phyloP scores from a whole-genome alignment of 1,284 basidiomycete genomes.

The Fomitopsis schrenkii region DNA sequence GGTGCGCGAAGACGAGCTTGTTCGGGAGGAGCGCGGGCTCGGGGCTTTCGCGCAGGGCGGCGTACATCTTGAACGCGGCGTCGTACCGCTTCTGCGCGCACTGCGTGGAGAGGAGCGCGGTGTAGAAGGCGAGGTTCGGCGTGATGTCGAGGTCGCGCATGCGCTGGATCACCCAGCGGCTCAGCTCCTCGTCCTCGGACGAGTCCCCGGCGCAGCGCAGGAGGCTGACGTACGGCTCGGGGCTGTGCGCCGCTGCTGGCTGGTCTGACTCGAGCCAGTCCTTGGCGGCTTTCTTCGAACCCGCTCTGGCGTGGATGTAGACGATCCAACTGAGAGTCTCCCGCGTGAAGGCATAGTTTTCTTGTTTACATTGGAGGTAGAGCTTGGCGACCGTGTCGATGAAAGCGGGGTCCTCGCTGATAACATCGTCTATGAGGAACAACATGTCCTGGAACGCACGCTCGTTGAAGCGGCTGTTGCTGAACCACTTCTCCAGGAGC shows the following conservation, averaged over 20 bases:
- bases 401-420: slow-evolving; percentile 25
- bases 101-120: slow-evolving; percentile 40
- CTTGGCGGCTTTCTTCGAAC: slow-evolving; percentile 30
- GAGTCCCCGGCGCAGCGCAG: slow-evolving; percentile 31
- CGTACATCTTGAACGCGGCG: slow-evolving; percentile 42
- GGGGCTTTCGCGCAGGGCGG: slow-evolving; percentile 30
- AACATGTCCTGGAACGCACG: slow-evolving; percentile 36
- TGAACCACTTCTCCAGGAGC: slow-evolving; percentile 24
- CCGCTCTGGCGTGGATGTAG: slow-evolving; percentile 30
- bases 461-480: slow-evolving; percentile 33
- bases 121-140: slow-evolving; percentile 40
- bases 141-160: slow-evolving; percentile 36
- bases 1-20: slow-evolving; percentile 38
- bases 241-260: slow-evolving; percentile 7
- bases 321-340: slow-evolving; percentile 35
- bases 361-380: slow-evolving; percentile 29
- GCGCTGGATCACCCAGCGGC: slow-evolving; percentile 33
- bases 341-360: slow-evolving; percentile 29
- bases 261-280: slow-evolving; percentile 28
- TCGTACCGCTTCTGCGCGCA: slow-evolving; percentile 28
- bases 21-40: slow-evolving; percentile 32
- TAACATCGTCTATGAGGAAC: slow-evolving; percentile 31
- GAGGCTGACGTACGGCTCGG: slow-evolving; percentile 34
- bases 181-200: slow-evolving; percentile 24
- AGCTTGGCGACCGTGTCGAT: slow-evolving; percentile 32